Evolutionary conservation across 2,329 filamentous ascomycete species (phyloP), one percentile per base, ranked within the genome.

Genomic region (Dothiorella sarmentorum): DNA sequence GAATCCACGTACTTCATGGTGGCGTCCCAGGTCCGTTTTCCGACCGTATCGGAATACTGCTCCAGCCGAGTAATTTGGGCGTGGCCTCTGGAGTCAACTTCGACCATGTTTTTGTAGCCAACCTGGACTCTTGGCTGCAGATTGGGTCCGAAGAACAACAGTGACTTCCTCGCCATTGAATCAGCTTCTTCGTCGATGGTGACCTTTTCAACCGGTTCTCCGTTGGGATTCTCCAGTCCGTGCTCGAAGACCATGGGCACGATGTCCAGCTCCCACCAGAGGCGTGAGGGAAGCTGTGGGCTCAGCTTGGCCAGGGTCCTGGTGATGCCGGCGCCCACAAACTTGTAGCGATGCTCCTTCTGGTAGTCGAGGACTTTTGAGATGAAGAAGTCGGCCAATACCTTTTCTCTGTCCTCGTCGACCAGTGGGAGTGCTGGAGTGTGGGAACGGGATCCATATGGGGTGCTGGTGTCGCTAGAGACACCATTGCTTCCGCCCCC

Each of bases 101-200:
- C 83, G 11, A 91, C 89, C 47, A 82, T 72, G 33, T 89, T 88
- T 49, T 82, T 78, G 71, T 82, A 86, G 47, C 85, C 87, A 27
- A 91, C 81, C 61, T 79, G 73, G 5, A 91, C 76, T 11, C 89
- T 78, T 2, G 89, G 89, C 42, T 85, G 82, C 42, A 88, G 80
- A 18, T 83, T 87, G 0, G 89, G 89, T 0, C 88, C 88, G 65
- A 91, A 92, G 64, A 86, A 61, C 86, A 86, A 82, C 62, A 91
- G 81, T 69, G 87, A 90, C 76, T 91, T 92, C 61, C 90, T 81
- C 1, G 86, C 87, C 82, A 92, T 88, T 0, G 87, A 89, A 68
- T 93, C 90, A 1, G 90, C 89, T 70, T 91, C 86, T 69, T 94
- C 90, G 65, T 92, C 90, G 4, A 91, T 80, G n/a, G 80, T 75